Conservation (phyloP, 331 rosid species). For the Quercus tomentella region DNA sequence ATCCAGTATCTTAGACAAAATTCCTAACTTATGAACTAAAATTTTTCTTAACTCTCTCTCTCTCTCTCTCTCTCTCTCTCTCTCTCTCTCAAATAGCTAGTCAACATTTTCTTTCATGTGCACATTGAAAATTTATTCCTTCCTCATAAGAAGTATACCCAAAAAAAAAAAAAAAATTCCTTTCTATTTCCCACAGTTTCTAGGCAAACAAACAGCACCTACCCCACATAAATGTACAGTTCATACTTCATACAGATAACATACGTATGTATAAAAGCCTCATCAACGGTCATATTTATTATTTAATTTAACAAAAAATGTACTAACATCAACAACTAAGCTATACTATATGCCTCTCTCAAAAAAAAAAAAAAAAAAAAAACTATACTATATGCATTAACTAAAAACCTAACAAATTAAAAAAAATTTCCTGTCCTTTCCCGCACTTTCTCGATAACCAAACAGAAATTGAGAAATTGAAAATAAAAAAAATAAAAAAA, state of each 20-base stretch:
- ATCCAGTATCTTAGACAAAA: too few species aligned
- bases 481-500: not conserved
- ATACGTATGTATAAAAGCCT: not conserved
- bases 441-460: slow-evolving; percentile 1
- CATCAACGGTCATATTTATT: not conserved
- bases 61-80: too few species aligned
- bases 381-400: not conserved
- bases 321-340: not conserved
- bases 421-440: not conserved
- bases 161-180: not conserved
- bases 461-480: not conserved
- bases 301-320: not conserved
- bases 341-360: not conserved
- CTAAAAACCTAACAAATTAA: not conserved
- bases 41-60: too few species aligned
- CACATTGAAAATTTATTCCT: too few species aligned
- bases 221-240: too few species aligned
- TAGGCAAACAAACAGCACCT: too few species aligned
- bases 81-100: too few species aligned
- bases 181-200: too few species aligned
- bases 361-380: too few species aligned
- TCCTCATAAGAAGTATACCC: too few species aligned
- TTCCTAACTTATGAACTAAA: too few species aligned
- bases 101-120: too few species aligned
- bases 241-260: not conserved